A percentile compares a stretch with the other conserved stretches of the same genome.
These are phyloP conservation scores for Sphaceloma murrayae DNA, from an alignment of 2,329 filamentous ascomycete genomes.

Conservation along the genomic window DNA sequence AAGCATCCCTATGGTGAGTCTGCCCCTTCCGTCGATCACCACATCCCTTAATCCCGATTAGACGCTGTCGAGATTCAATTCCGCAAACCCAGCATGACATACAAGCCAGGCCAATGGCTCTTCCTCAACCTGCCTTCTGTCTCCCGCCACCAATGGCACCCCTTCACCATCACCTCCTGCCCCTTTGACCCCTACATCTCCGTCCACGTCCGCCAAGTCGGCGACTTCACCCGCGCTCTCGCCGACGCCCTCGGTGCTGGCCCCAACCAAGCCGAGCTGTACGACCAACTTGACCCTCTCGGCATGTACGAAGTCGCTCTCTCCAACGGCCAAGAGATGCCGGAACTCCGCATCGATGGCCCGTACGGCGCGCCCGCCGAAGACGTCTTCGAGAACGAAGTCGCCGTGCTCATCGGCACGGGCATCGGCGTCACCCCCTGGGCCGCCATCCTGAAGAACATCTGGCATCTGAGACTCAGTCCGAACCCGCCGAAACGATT, in stretches of 20 bases:
- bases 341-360: slow-evolving; percentile 77
- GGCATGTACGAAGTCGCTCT: slow-evolving; percentile 98
- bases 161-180: slow-evolving; percentile 97
- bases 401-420: slow-evolving; percentile 74
- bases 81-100: slow-evolving; percentile 88
- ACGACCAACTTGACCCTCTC: slow-evolving; percentile 81
- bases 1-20: slow-evolving; percentile 81
- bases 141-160: slow-evolving; percentile 90
- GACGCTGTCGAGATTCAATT: slow-evolving; percentile 97
- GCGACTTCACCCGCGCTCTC: slow-evolving; percentile 90
- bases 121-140: slow-evolving; percentile 90
- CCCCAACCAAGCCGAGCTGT: slow-evolving; percentile 74
- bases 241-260: slow-evolving; percentile 93
- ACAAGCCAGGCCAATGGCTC: slow-evolving; percentile 97
- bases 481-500: slow-evolving; percentile 84
- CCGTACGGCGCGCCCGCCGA: slow-evolving; percentile 95
- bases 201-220: slow-evolving; percentile 89
- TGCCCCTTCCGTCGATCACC: slow-evolving; percentile 24
- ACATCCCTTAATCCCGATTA: slow-evolving; percentile 28
- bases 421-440: slow-evolving; percentile 82
- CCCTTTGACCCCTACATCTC: slow-evolving; percentile 92
- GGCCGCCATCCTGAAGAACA: slow-evolving; percentile 88
- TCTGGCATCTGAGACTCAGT: slow-evolving; percentile 87
- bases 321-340: slow-evolving; percentile 88
- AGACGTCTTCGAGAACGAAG: slow-evolving; percentile 91